phyloP scores from a whole-genome alignment of 2,329 filamentous ascomycete species.

The Calonectria henricotiae region DNA sequence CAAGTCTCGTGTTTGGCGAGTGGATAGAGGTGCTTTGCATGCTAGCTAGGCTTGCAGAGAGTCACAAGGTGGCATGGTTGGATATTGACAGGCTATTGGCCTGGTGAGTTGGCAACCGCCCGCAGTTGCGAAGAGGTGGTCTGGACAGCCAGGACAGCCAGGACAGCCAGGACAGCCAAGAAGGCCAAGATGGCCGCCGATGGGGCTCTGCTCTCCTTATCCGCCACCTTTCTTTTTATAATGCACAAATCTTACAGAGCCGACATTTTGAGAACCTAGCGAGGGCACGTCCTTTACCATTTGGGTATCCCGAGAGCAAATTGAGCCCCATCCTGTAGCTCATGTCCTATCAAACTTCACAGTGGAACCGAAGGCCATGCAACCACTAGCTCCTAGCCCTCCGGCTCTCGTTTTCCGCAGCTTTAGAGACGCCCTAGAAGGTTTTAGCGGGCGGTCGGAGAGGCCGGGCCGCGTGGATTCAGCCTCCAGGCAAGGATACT shows the following conservation, averaged over 20 bases:
- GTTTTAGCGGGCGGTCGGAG: constrained; percentile 33
- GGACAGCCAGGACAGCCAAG: not conserved
- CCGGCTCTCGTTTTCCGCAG: constrained; percentile 14
- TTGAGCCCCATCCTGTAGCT: constrained; percentile 13
- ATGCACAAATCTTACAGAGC: constrained; percentile 2
- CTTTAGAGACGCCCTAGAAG: constrained; percentile 35
- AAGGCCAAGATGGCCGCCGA: not conserved
- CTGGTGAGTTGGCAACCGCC: not conserved
- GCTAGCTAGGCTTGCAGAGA: not conserved
- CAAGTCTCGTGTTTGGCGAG: not conserved
- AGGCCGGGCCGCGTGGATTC: constrained; percentile 37
- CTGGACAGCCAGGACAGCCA: too few species aligned
- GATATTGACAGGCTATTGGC: constrained; percentile 3
- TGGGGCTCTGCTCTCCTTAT: constrained; percentile 17
- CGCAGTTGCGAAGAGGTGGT: not conserved
- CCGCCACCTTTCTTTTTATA: constrained; percentile 25
- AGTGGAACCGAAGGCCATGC: constrained; percentile 21
- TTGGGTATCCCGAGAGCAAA: constrained; percentile 23
- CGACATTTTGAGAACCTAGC: not conserved
- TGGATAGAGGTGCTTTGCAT: not conserved
- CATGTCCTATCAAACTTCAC: constrained; percentile 22
- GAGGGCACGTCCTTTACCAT: constrained; percentile 20
- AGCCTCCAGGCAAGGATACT: constrained; percentile 24
- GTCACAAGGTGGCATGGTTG: constrained; percentile 13
- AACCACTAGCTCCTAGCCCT: constrained; percentile 26